Evolutionary conservation across 1,284 basidiomycete species (phyloP).

Genomic region (Tylopilus sp.): DNA sequence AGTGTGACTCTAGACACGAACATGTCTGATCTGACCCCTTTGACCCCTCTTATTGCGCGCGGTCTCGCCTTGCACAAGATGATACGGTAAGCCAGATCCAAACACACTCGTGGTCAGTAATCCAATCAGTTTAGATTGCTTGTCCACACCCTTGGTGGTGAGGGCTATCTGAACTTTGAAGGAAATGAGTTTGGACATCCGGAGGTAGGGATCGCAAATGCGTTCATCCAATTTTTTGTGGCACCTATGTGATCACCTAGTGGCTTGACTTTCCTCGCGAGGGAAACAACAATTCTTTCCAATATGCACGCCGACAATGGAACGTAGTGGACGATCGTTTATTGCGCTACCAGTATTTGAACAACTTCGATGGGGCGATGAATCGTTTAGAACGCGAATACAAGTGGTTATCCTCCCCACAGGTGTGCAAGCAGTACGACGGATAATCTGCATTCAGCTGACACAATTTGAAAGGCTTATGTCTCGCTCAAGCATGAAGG

Average conservation of each 20-base stretch:
- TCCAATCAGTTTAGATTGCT: constrained; percentile 58
- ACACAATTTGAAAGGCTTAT: constrained; percentile 59
- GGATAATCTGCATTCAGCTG: constrained; percentile 2
- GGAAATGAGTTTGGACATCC: constrained; percentile 99
- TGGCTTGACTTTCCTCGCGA: constrained; percentile 99
- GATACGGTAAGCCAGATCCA: constrained; percentile 71
- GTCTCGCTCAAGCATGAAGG: constrained; percentile 90
- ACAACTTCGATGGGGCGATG: constrained; percentile 94
- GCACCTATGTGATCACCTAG: constrained; percentile 39
- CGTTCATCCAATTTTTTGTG: neutral
- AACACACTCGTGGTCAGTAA: neutral
- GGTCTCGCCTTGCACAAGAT: constrained; percentile 95
- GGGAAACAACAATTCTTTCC: constrained; percentile 94
- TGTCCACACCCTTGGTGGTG: constrained; percentile 90
- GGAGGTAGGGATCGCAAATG: constrained; percentile 55
- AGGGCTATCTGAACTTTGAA: constrained; percentile 97
- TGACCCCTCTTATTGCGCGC: constrained; percentile 87
- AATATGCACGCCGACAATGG: constrained; percentile 94
- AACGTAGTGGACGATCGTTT: constrained; percentile 86
- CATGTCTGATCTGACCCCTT: constrained; percentile 88
- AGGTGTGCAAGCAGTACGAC: constrained; percentile 44
- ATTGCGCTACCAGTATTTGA: constrained; percentile 89
- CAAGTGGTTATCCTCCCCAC: constrained; percentile 83
- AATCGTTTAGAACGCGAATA: constrained; percentile 80
- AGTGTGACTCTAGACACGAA: constrained; percentile 70